phyloP scores from a whole-genome alignment of 2,329 filamentous ascomycete species.

The Beauveria caledonica region DNA sequence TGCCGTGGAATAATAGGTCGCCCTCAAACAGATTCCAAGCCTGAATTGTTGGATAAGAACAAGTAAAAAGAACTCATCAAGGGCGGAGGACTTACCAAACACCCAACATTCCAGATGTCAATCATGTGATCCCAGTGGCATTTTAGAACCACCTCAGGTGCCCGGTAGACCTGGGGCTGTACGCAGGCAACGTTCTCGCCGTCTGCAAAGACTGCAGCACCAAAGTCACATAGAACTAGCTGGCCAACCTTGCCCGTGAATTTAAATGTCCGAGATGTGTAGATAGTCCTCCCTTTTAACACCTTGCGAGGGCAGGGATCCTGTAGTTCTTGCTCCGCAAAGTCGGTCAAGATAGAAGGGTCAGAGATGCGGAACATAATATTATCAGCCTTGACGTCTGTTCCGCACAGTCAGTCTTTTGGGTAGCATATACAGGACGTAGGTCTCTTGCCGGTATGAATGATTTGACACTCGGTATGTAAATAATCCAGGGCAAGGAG shows the following conservation, averaged over 20 bases:
- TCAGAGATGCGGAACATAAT: neutral
- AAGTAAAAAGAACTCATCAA: no score
- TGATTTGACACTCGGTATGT: constrained; percentile 32
- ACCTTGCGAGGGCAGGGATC: neutral
- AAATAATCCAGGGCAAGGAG: constrained; percentile 32
- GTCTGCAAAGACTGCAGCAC: neutral
- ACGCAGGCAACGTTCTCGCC: neutral
- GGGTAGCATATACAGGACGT: neutral
- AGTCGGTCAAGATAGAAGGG: neutral
- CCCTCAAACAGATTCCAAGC: neutral
- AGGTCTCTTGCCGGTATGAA: constrained; percentile 29
- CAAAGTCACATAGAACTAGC: neutral
- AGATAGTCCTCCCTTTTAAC: neutral
- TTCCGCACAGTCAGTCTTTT: neutral
- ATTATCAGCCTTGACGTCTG: neutral
- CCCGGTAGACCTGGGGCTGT: neutral
- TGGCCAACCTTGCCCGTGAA: neutral
- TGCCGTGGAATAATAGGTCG: neutral
- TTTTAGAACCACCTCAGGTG: neutral
- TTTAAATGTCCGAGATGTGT: neutral
- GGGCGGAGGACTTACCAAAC: neutral
- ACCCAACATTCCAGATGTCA: constrained; percentile 1
- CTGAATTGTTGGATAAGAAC: neutral
- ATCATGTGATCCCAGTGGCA: neutral
- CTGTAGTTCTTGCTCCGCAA: neutral